Conservation (phyloP, 495 filamentous ascomycete species). For the Podospora sp. region DNA sequence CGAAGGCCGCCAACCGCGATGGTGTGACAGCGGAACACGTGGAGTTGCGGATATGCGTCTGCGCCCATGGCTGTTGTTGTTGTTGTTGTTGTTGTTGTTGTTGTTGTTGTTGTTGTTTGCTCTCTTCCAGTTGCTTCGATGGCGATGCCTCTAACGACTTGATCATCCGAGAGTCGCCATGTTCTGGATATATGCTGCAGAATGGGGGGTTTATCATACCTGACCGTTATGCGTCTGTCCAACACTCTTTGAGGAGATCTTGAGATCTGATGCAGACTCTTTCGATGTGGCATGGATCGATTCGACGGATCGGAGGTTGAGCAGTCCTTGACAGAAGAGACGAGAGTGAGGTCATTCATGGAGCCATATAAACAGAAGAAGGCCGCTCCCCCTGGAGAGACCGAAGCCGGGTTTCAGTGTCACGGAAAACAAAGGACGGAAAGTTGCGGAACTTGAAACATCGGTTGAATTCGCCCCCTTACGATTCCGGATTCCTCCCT, state of each 20-base stretch:
- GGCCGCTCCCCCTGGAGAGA: not conserved
- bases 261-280: not conserved
- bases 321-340: not conserved
- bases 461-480: not conserved
- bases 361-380: not conserved
- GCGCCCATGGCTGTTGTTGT: not conserved
- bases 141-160: not conserved
- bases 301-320: not conserved
- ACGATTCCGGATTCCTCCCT: not conserved
- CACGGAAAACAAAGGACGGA: not conserved
- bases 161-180: not conserved
- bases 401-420: not conserved
- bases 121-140: not conserved
- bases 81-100: no score
- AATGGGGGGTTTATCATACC: not conserved
- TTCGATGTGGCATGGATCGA: not conserved
- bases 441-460: not conserved
- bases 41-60: constrained; percentile 1
- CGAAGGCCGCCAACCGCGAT: not conserved
- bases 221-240: not conserved
- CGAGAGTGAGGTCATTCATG: not conserved
- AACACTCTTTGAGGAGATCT: not conserved
- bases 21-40: not conserved
- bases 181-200: not conserved
- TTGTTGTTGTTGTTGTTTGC: not conserved